Percentiles rank a stretch among this genome's conserved stretches.
Conservation (phyloP, 1,139 yeast species). For the Lodderomyces oxycetoniae region DNA sequence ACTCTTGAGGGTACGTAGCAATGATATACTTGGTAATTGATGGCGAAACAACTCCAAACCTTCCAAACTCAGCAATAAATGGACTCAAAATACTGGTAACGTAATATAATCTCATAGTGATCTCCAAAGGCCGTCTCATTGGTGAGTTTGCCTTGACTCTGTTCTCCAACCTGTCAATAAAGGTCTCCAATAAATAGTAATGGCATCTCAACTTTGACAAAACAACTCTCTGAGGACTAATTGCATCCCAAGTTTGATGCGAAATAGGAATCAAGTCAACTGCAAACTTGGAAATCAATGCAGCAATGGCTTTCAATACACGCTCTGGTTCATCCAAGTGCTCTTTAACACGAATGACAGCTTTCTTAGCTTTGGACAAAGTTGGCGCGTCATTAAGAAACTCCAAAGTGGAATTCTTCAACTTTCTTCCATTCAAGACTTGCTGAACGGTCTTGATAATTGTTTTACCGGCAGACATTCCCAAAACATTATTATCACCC, state of each 20-base stretch:
- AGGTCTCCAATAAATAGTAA: slow-evolving; percentile 33
- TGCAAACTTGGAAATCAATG: slow-evolving; percentile 12
- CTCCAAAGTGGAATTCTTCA: slow-evolving; percentile 14
- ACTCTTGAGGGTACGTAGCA: slow-evolving; percentile 39
- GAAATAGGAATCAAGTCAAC: slow-evolving; percentile 14
- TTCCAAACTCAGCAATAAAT: slow-evolving; percentile 73
- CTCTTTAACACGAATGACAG: slow-evolving; percentile 13
- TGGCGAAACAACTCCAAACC: slow-evolving; percentile 48
- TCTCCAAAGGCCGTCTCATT: slow-evolving; percentile 14
- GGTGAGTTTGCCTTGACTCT: slow-evolving; percentile 13
- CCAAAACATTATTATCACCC: slow-evolving; percentile 87
- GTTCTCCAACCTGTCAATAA: slow-evolving; percentile 22
- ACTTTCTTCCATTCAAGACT: slow-evolving; percentile 14
- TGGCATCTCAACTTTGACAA: slow-evolving; percentile 53
- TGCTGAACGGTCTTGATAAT: slow-evolving; percentile 52
- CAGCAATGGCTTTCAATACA: slow-evolving; percentile 15
- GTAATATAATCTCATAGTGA: slow-evolving; percentile 15
- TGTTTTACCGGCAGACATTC: slow-evolving; percentile 78
- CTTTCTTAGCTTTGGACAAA: slow-evolving; percentile 13
- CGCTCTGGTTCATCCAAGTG: slow-evolving; percentile 15
- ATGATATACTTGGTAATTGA: slow-evolving; percentile 36
- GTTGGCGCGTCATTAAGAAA: slow-evolving; percentile 15
- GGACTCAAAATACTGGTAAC: slow-evolving; percentile 65
- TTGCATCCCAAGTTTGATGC: slow-evolving; percentile 18
- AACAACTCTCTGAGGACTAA: slow-evolving; percentile 54